Evolutionary conservation across 495 filamentous ascomycete genomes (phyloP).

Genomic region (Beverwykella pulmonaria): DNA sequence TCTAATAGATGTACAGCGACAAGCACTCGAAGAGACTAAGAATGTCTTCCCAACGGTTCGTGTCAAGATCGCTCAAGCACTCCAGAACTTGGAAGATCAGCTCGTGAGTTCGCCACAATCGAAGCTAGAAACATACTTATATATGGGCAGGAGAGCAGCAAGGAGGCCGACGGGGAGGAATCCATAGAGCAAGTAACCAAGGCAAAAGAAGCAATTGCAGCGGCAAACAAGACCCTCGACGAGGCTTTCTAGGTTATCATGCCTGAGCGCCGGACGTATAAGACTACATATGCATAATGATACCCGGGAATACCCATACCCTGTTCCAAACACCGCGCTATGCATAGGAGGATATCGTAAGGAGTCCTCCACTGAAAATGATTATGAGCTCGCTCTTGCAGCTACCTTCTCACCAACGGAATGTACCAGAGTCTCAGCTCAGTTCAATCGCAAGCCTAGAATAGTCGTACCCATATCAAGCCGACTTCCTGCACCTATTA

Average conservation of each 20-base stretch:
- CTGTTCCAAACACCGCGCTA: slow-evolving; percentile 21
- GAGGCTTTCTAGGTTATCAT: slow-evolving; percentile 37
- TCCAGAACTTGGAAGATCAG: slow-evolving; percentile 67
- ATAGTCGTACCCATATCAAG: too few species aligned
- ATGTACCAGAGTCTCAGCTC: too few species aligned
- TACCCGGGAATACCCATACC: not conserved
- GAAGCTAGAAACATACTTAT: slow-evolving; percentile 1
- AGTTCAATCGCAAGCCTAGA: too few species aligned
- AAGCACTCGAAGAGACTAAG: slow-evolving; percentile 78
- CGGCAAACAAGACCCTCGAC: slow-evolving; percentile 38
- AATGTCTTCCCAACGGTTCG: slow-evolving; percentile 71
- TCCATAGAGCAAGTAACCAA: slow-evolving; percentile 46
- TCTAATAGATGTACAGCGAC: slow-evolving; percentile 56
- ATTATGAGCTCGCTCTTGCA: too few species aligned
- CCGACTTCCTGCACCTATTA: not conserved
- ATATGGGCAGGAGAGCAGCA: slow-evolving; percentile 41
- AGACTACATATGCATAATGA: not conserved
- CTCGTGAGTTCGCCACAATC: slow-evolving; percentile 53
- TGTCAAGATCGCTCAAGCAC: slow-evolving; percentile 65
- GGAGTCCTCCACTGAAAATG: not conserved
- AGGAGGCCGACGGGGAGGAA: slow-evolving; percentile 40
- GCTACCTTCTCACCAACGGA: too few species aligned
- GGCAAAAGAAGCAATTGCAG: slow-evolving; percentile 46
- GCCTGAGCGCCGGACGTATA: not conserved
- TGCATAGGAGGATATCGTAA: slow-evolving; percentile 15